Base-by-base conservation (phyloP, 2,329 filamentous ascomycete species). In the Gremmenia infestans region DNA sequence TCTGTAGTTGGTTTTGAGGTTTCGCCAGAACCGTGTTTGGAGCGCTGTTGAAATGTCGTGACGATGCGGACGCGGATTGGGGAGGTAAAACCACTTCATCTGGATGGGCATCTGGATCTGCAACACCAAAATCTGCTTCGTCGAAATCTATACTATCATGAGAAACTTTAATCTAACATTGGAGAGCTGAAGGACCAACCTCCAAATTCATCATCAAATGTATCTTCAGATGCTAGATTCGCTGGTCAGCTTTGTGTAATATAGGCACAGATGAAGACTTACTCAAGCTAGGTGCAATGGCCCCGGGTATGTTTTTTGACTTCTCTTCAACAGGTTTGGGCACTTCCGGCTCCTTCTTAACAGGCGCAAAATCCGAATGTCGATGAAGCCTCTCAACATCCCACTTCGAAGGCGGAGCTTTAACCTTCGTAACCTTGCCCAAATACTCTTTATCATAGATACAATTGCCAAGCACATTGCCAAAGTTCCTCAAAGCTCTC, bases 361-460 rank as follows among this genome's bases (percentile, higher is more conserved):
- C 47, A 4, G 59, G 57, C 19, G 57, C 50, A 64, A 63, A 95
- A 68, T 92, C 89, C 1, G 83, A 74, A 71, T 96, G 92, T 40
- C 93, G 83, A 72, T 97, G 87, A 39, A 97, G 78, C 42, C 86
- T 86, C n/a, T 81, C 80, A 59, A 88, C 84, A 63, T 93, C 85
- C 74, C 91, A 96, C 71, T 82, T 91, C 32, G 83, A 81, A 4
- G 90, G 88, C 55, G 81, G 79, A 15, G 86, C 82, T 77, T 96
- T 97, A 67, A 99, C 79, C 74, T 91, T 96, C 51, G 86, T 88
- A n/a, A 97, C 89, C 70, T 91, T 92, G 52, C 85, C 81, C 55
- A 99, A 78, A 70, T 96, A 99, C 59, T 93, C 86, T 72, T 97
- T 96, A 75, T 99, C 94, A 73, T 99, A 97, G 57, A 99, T 86